Base-by-base conservation (phyloP, 2,329 filamentous ascomycete species). In the Monosporascus sp. region DNA sequence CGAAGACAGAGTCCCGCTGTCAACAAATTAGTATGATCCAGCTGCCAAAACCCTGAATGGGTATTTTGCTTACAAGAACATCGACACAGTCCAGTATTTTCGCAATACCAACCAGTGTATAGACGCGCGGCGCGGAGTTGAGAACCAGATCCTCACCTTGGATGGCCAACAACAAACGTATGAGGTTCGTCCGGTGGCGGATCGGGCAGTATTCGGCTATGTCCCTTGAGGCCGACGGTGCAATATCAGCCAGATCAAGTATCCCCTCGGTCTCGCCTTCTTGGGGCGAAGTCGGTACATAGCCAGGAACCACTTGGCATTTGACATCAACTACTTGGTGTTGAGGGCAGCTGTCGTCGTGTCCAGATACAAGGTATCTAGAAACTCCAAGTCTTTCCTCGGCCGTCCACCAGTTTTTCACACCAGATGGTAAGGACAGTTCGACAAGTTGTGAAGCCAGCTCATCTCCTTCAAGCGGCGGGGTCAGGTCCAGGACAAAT, bases 81-180 rank as follows among this genome's bases (percentile, higher is more conserved):
- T 60, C 57, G 2, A 67, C 64, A 52, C 81, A 79, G 27, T 84
- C 80, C 49, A 87, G 78, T 40, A 83, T 74, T 55, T 81, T 80
- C 7, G 83, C 80, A 8, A 89, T 67, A 3, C 78, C 80, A 37
- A 82, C 79, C n/a, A 88, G 74, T 0, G 85, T 88, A 77, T 83
- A 89, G 38, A 87, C 70, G 16, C 86, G 83, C 11, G 79, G 74
- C 0, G 86, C 86, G 0, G 85, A 88, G 66, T 89, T 80, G 16
- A 90, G 66, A 1, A 74, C 70, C 0, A 84, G 73, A 31, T 76
- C 70, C 3, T 78, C 72, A 2, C 78, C 79, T 57, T 82, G 74
- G 41, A 89, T 77, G 11, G 78, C 73, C 60, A 81, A 74, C 4
- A 89, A 71, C 0, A 89, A 70, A 1, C 84, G 77, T 46, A 88